phyloP scores from a whole-genome alignment of 441 rosid genomes.

The Arabidopsis lyrata region DNA sequence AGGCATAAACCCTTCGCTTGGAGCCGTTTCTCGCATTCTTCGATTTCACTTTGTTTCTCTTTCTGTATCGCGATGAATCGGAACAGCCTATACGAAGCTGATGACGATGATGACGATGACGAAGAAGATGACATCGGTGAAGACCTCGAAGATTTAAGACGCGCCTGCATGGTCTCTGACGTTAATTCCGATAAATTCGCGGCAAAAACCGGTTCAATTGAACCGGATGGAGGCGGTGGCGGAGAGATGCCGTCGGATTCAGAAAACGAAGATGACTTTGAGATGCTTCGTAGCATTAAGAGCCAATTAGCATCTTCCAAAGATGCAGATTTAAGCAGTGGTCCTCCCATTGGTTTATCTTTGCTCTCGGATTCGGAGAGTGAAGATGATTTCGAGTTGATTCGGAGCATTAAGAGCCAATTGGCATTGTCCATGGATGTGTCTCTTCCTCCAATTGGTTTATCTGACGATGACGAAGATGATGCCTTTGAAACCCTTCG shows the following conservation, averaged over 20 bases:
- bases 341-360: conserved; percentile 17
- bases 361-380: conserved; percentile 51
- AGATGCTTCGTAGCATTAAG: conserved; percentile 58
- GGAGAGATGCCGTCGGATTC: conserved; percentile 45
- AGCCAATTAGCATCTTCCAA: conserved; percentile 50
- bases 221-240: conserved; percentile 28
- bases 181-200: conserved; percentile 42
- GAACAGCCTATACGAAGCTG: conserved; percentile 14
- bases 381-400: conserved; percentile 71
- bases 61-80: conserved; percentile 32
- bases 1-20: conserved; percentile 22
- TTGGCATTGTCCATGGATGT: conserved; percentile 49
- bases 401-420: conserved; percentile 58
- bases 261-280: conserved; percentile 68
- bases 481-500: conserved; percentile 73
- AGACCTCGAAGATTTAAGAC: conserved; percentile 78
- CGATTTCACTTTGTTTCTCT: neutral
- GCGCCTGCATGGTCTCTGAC: conserved; percentile 65
- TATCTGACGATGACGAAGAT: conserved; percentile 55
- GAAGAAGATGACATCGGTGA: conserved; percentile 59
- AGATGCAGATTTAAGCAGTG: conserved; percentile 44
- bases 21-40: conserved; percentile 23
- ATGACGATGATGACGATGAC: conserved; percentile 46
- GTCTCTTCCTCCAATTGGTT: conserved; percentile 23
- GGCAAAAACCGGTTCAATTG: neutral